Base-by-base conservation (phyloP, 306 rosid genomes). In the Pyrus betulifolia region DNA sequence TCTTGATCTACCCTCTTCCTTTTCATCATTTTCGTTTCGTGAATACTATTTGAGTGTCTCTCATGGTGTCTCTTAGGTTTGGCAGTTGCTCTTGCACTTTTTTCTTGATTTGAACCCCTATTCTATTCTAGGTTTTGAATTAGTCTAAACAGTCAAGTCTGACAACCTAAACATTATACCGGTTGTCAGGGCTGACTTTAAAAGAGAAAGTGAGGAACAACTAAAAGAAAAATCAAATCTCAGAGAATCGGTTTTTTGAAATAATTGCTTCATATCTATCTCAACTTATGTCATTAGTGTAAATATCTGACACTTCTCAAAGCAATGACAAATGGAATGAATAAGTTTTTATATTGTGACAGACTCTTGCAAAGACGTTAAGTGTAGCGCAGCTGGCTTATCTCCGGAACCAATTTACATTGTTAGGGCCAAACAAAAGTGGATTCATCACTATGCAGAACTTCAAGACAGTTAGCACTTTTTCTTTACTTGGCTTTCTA, bases 311-410 rank as follows among this genome's bases (percentile, higher is more conserved):
- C 65, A 15, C 42, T 42, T 46, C 15, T 71, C 18, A 21, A 60
- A 64, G 18, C 71, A 67, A 28, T 46, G 61, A 59, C 54, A 61
- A 15, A 27, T 74, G 75, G 44, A 67, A 40, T 69, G 55, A 78
- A 27, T n/a, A 40, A 64, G 49, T 77, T 75, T 76, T 83, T 68
- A 77, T 75, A 25, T 75, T 67, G 77, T 77, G 63, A 70, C 90
- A 93, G 98, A 96, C 93, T 69, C 87, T 93, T 38, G 93, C 98
- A 45, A 91, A 91, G 89, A 88, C 97, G 14, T 85, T 88, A 85
- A 87, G 87, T 70, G 81, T 87, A 75, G 76, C 83, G 78, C 96
- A 91, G 81, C 84, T 89, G 60, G 87, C 89, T 64, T 91, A 91
- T 85, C 79, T 93, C 78, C 85, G 82, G 81, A 93, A 86, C 80